Base-by-base conservation (phyloP, 129 eudicot species). In the Solidago caesia region DNA sequence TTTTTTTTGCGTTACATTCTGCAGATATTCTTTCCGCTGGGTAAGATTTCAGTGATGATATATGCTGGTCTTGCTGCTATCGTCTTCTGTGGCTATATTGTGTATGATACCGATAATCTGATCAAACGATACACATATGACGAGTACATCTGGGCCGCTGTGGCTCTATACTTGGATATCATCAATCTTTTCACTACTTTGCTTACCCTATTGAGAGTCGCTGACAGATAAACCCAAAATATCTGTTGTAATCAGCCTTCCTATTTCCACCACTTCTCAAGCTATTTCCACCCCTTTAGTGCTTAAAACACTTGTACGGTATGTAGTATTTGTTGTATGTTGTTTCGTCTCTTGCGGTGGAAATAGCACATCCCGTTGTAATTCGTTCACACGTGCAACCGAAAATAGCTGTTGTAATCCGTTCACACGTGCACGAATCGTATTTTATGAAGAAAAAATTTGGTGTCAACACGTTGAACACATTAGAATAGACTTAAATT, bases 131-230 rank as follows among this genome's bases (percentile, higher is more conserved):
- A 92, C 78, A 33, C 85, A 0, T 92, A 91, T 16, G 97, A 92
- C 4, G 86, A 92, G 64, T 89, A 87, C 89, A 92, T 92, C 5
- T 92, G 96, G 96, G 97, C 97, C 41, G 89, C 97, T 6, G 89
- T 92, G 7, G 82, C 91, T 0, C 81, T 92, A 13, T 92, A 89
- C 67, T 77, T 92, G 15, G 96, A 92, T 62, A 67, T 92, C 68
- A 77, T 92, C 80, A 89, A 89, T 77, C 92, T 92, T 74, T 92
- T 92, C 82, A 47, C 78, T 1, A 70, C 92, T 2, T 79, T 92
- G 80, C 44, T 92, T 41, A 83, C 80, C 5, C 45, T 89, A 44
- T 82, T 88, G 78, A 91, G 87, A 79, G 84, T 70, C 45, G 84
- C 71, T n/a, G 95, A 91, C 16, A 75, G 81, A 3, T 90, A 82